Evolutionary conservation across 1,284 basidiomycete species (phyloP).

Genomic region (Moesziomyces aphidis): DNA sequence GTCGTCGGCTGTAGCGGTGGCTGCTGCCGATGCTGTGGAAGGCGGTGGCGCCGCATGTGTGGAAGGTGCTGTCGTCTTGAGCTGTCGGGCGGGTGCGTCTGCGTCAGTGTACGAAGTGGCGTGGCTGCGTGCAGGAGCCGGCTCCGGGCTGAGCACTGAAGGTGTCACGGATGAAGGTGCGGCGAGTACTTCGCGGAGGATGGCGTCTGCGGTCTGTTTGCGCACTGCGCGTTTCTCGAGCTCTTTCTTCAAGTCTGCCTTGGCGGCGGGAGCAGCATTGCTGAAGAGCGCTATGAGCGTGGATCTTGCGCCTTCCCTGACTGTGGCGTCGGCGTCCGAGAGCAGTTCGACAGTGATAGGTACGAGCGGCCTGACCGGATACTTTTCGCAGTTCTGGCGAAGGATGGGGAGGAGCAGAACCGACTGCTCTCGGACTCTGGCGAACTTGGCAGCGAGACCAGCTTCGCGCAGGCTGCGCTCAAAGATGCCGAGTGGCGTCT

Average conservation of each 20-base stretch:
- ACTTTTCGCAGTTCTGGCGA: conserved; percentile 64
- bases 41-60: conserved; percentile 1
- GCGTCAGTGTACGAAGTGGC: conserved; percentile 7
- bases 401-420: conserved; percentile 44
- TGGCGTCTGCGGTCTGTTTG: conserved; percentile 77
- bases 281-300: conserved; percentile 87
- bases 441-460: conserved; percentile 77
- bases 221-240: conserved; percentile 72
- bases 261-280: conserved; percentile 82
- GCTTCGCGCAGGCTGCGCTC: conserved; percentile 81
- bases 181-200: conserved; percentile 69
- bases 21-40: conserved; percentile 15
- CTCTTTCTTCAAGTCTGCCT: conserved; percentile 92
- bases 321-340: conserved; percentile 89
- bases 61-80: background rate
- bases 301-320: conserved; percentile 84
- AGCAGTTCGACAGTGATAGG: conserved; percentile 82
- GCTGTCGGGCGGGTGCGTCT: conserved; percentile 4
- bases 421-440: conserved; percentile 73
- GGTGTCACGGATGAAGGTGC: conserved; percentile 18
- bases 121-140: conserved; percentile 9
- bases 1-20: conserved; percentile 45
- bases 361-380: conserved; percentile 86
- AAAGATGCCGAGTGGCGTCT: conserved; percentile 79
- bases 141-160: conserved; percentile 11